Evolutionary conservation across 176 grass and related monocot genomes (phyloP).

Genomic region (Carex littledalei): DNA sequence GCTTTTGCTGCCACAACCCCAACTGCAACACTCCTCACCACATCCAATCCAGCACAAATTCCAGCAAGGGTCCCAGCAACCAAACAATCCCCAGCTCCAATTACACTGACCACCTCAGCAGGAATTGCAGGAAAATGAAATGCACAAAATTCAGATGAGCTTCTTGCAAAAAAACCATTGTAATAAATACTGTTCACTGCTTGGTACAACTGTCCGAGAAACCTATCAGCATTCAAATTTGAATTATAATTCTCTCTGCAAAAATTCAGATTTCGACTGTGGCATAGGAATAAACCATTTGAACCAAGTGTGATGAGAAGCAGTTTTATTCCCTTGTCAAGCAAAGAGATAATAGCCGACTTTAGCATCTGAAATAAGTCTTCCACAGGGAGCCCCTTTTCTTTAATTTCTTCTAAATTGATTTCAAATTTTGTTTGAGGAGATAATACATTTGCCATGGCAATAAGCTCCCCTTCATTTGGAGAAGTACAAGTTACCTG

Average conservation of each 20-base stretch:
- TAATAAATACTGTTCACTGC: slow-evolving; percentile 28
- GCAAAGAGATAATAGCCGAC: slow-evolving; percentile 66
- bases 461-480: slow-evolving; percentile 80
- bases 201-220: slow-evolving; percentile 34
- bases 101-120: slow-evolving; percentile 60
- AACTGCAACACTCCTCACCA: slow-evolving; percentile 61
- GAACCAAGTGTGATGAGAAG: slow-evolving; percentile 79
- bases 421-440: slow-evolving; percentile 37
- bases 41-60: slow-evolving; percentile 61
- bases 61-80: slow-evolving; percentile 71
- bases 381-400: slow-evolving; percentile 33
- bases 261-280: slow-evolving; percentile 35
- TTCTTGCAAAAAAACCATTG: slow-evolving; percentile 27
- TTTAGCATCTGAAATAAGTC: slow-evolving; percentile 74
- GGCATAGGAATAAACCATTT: slow-evolving; percentile 74
- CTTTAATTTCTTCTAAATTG: slow-evolving; percentile 23
- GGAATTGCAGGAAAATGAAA: slow-evolving; percentile 76
- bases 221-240: slow-evolving; percentile 10
- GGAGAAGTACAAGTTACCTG: slow-evolving; percentile 88
- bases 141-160: slow-evolving; percentile 39
- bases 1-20: slow-evolving; percentile 72
- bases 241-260: slow-evolving; percentile 33
- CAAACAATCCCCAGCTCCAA: slow-evolving; percentile 85
- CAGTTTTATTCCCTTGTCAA: slow-evolving; percentile 80
- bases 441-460: slow-evolving; percentile 79